phyloP scores from a whole-genome alignment of 2,329 filamentous ascomycete species.

The Alternaria viburni region DNA sequence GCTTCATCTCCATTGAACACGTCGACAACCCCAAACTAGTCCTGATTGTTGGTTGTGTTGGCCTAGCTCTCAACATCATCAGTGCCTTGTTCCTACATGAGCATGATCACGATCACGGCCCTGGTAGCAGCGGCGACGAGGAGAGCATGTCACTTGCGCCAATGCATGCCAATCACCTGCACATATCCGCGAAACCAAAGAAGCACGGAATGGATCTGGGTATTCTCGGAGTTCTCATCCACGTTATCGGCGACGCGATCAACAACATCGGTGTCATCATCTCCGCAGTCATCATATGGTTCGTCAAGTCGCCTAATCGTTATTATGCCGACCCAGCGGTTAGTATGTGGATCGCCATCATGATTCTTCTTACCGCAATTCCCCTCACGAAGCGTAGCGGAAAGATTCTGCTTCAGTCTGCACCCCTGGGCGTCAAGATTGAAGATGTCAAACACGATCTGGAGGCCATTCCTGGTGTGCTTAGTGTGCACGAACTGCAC shows the following conservation, averaged over 20 bases:
- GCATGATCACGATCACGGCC: slow-evolving; percentile 53
- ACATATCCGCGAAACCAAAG: slow-evolving; percentile 29
- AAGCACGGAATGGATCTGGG: slow-evolving; percentile 62
- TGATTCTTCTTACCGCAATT: slow-evolving; percentile 70
- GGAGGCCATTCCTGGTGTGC: slow-evolving; percentile 70
- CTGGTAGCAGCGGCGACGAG: slow-evolving; percentile 28
- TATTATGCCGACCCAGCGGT: slow-evolving; percentile 77
- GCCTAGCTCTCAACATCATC: slow-evolving; percentile 71
- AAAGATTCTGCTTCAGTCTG: slow-evolving; percentile 71
- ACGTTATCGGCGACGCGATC: slow-evolving; percentile 74
- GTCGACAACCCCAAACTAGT: slow-evolving; percentile 71
- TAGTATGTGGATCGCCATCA: slow-evolving; percentile 72
- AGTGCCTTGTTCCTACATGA: slow-evolving; percentile 68
- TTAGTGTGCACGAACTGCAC: slow-evolving; percentile 74
- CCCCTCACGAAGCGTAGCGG: slow-evolving; percentile 68
- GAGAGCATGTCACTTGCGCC: slow-evolving; percentile 15
- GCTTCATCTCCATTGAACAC: slow-evolving; percentile 65
- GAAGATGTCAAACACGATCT: slow-evolving; percentile 72
- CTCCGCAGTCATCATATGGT: slow-evolving; percentile 73
- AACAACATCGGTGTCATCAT: slow-evolving; percentile 80
- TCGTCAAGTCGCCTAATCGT: slow-evolving; percentile 61
- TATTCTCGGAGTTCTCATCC: slow-evolving; percentile 72
- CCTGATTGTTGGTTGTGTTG: slow-evolving; percentile 72
- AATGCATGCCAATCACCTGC: slow-evolving; percentile 36
- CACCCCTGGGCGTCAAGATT: slow-evolving; percentile 64